A percentile compares a stretch with the other conserved stretches of the same genome.
phyloP scores from a whole-genome alignment of 2,329 filamentous ascomycete species.

The Scedosporium boydii region DNA sequence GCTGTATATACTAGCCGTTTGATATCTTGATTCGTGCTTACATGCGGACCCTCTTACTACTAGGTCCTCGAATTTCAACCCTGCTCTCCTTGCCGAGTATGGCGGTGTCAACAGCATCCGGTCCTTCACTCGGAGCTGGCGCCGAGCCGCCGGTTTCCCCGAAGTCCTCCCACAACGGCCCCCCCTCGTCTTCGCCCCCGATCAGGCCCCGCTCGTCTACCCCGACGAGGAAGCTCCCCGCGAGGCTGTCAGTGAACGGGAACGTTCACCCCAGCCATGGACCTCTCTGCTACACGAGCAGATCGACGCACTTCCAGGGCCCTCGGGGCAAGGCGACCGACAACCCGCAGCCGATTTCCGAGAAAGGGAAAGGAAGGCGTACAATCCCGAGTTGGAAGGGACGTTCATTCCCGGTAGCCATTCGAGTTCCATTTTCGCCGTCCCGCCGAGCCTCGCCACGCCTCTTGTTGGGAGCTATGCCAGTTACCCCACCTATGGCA shows the following conservation, averaged over 20 bases:
- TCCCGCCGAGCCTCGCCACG: constrained; percentile 53
- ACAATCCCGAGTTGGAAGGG: constrained; percentile 31
- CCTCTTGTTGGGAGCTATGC: constrained; percentile 65
- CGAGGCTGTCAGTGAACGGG: constrained; percentile 25
- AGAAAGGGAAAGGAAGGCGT: constrained; percentile 37
- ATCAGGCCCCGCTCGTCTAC: constrained; percentile 33
- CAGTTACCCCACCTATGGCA: constrained; percentile 46
- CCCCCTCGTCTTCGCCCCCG: constrained; percentile 59
- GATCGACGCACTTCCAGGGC: constrained; percentile 27
- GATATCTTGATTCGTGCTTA: background rate
- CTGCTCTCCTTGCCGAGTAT: constrained; percentile 55
- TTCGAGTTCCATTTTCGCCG: constrained; percentile 42
- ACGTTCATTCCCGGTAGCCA: constrained; percentile 2
- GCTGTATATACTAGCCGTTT: background rate
- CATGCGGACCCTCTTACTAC: background rate
- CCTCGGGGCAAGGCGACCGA: constrained; percentile 11
- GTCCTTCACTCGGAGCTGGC: constrained; percentile 88
- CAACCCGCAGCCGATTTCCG: constrained; percentile 19
- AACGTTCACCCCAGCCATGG: constrained; percentile 21
- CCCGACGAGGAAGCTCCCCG: constrained; percentile 12
- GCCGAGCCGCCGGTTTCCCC: constrained; percentile 77
- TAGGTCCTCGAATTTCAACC: constrained; percentile 45
- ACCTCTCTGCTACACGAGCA: constrained; percentile 43
- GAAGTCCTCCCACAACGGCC: constrained; percentile 76
- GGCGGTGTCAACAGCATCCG: constrained; percentile 91